Base-by-base conservation (phyloP, 768 basidiomycete genomes). In the Clitopilus passeckerianus region DNA sequence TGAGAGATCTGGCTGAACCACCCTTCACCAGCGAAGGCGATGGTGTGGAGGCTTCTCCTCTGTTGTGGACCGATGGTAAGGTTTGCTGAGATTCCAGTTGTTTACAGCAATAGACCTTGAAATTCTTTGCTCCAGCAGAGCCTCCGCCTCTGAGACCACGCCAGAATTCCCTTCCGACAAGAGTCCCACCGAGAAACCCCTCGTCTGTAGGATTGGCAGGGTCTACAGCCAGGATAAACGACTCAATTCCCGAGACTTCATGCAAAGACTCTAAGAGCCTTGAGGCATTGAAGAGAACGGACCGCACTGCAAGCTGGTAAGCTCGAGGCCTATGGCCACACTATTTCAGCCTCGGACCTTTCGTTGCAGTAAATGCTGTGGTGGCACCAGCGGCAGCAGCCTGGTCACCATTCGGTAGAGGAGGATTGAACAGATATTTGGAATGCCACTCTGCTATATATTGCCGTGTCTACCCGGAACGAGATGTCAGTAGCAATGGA, bases 91-190 rank as follows among this genome's bases (percentile, higher is more conserved):
- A 56, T 57, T 68, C 57, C 34, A 57, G 52, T 34, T 70, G 68
- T 57, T 74, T 76, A 12, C 72, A 59, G 59, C 78, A 82, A 58
- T 79, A 73, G 4, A 71, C 62, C 63, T 80, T 85, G 74, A 89
- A 87, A 3, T 79, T 72, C 59, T 75, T 78, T 34, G 82, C 84
- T 3, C 87, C 87, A 10, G 74, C 65, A 10, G 80, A 78, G 8
- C 86, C 87, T 3, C 87, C 86, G 14, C 79, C 76, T 57, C 86
- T 72, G 58, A 86, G 67, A 12, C 80, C 78, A 18, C 85, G 74
- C 86, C 86, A 90, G 62, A 86, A 90, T 59, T 87, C 86, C 41
- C 86, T 77, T 6, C 86, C 87, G 7, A 74, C 64, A 3, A 81
- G 46, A 1, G 86, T 82, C 4, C 87, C 87, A 7, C 87, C 87